A percentile compares a stretch with the other conserved stretches of the same genome.
phyloP scores from a whole-genome alignment of 1,284 basidiomycete genomes.

The Malassezia pachydermatis region DNA sequence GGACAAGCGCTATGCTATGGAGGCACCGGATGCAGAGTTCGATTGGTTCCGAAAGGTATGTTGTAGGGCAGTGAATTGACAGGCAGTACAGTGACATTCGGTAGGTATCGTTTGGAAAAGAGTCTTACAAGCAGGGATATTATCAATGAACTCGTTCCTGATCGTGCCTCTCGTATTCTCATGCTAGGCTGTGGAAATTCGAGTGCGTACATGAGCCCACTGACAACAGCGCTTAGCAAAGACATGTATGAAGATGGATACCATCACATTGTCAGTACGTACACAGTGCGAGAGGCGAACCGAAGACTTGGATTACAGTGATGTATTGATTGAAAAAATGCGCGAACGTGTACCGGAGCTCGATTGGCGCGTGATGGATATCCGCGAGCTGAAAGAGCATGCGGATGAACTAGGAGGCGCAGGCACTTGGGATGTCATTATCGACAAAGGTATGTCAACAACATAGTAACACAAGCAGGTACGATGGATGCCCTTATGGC shows the following conservation, averaged over 20 bases:
- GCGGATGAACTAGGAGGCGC: constrained; percentile 22
- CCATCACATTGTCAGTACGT: constrained; percentile 26
- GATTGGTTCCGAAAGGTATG: constrained; percentile 40
- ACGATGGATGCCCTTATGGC: constrained; percentile 47
- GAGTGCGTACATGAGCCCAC: constrained; percentile 15
- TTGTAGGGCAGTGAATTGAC: neutral
- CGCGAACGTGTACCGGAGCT: constrained; percentile 20
- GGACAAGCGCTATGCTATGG: constrained; percentile 31
- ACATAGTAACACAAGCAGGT: constrained; percentile 4
- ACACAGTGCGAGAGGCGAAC: neutral
- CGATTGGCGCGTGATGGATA: constrained; percentile 34
- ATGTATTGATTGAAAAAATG: constrained; percentile 32
- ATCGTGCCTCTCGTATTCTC: constrained; percentile 25
- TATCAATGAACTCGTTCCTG: constrained; percentile 28
- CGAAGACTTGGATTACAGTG: constrained; percentile 15
- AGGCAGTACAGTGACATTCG: constrained; percentile 17
- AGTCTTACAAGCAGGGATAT: constrained; percentile 16
- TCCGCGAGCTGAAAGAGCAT: constrained; percentile 30
- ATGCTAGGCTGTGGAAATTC: constrained; percentile 45
- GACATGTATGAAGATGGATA: constrained; percentile 34
- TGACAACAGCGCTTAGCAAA: constrained; percentile 23
- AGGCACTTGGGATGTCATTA: constrained; percentile 28
- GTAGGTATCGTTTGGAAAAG: neutral
- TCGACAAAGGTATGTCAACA: constrained; percentile 33
- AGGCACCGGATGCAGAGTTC: constrained; percentile 25